These are phyloP conservation scores for Hsuehochloa calcarea DNA, from an alignment of 176 grass and related monocot genomes.

Conservation along the genomic window DNA sequence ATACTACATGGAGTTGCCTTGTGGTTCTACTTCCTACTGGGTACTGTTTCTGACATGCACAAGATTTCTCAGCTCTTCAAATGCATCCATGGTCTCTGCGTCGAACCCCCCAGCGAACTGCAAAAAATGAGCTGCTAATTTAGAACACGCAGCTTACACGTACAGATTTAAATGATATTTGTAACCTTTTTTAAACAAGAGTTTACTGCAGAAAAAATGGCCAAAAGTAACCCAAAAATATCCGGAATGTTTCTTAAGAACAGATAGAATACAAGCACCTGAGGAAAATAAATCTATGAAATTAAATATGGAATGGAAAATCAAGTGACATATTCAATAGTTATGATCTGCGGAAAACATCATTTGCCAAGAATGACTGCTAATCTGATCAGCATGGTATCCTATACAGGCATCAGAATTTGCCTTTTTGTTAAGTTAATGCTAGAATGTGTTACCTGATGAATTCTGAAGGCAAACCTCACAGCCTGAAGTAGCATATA, in stretches of 20 bases:
- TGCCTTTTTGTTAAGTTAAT: not conserved
- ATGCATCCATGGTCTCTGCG: conserved; percentile 82
- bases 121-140: not conserved
- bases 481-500: conserved; percentile 99
- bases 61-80: conserved; percentile 91
- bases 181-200: not conserved
- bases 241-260: not conserved
- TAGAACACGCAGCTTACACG: not conserved
- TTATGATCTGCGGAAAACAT: not conserved
- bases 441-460: conserved; percentile 65
- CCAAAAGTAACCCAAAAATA: not conserved
- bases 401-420: not conserved
- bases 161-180: not conserved
- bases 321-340: not conserved
- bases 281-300: not conserved
- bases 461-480: conserved; percentile 97
- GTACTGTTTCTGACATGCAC: conserved; percentile 83
- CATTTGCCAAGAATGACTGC: not conserved
- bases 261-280: not conserved
- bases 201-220: not conserved
- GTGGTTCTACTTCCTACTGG: conserved; percentile 31
- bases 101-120: conserved; percentile 98
- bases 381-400: not conserved
- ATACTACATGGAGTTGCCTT: not conserved
- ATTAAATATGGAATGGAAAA: not conserved